Conservation (phyloP, 495 filamentous ascomycete genomes). For the Astrocystis sublimbata region DNA sequence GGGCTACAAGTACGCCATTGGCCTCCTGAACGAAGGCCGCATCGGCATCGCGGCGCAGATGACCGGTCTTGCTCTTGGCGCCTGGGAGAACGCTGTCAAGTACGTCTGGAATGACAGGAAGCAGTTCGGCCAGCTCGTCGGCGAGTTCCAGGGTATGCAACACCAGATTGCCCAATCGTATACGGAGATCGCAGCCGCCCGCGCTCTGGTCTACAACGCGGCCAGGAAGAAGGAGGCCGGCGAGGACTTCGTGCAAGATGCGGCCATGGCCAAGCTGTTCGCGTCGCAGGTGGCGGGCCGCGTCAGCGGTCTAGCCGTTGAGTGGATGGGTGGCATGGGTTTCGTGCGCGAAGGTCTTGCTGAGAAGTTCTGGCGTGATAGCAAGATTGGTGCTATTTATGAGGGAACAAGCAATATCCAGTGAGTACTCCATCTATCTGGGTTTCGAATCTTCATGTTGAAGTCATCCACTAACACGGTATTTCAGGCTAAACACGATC, state of each 20-base stretch:
- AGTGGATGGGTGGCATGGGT: constrained; percentile 99
- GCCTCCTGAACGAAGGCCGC: constrained; percentile 92
- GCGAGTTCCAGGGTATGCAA: constrained; percentile 98
- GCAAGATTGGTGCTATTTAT: constrained; percentile 98
- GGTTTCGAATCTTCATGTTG: neutral
- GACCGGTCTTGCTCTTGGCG: constrained; percentile 93
- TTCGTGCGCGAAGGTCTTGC: constrained; percentile 96
- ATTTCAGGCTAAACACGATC: constrained; percentile 80
- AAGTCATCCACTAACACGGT: constrained; percentile 57
- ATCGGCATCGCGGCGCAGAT: constrained; percentile 99
- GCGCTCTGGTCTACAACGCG: constrained; percentile 93
- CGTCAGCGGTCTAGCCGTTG: constrained; percentile 82
- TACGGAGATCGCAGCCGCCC: constrained; percentile 87
- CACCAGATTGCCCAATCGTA: constrained; percentile 97
- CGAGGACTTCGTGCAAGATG: constrained; percentile 89
- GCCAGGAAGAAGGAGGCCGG: constrained; percentile 98
- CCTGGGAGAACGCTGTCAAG: constrained; percentile 92
- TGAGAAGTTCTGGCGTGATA: constrained; percentile 97
- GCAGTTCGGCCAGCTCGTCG: constrained; percentile 91
- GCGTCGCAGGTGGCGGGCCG: constrained; percentile 89
- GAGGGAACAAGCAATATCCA: constrained; percentile 81
- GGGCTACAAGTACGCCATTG: constrained; percentile 97
- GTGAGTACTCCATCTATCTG: constrained; percentile 33
- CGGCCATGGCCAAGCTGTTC: constrained; percentile 97
- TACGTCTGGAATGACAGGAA: constrained; percentile 96